Percentiles rank a stretch among this genome's conserved stretches.
Evolutionary conservation across 495 filamentous ascomycete species (phyloP).

Genomic region (Trichocladium antarcticum): DNA sequence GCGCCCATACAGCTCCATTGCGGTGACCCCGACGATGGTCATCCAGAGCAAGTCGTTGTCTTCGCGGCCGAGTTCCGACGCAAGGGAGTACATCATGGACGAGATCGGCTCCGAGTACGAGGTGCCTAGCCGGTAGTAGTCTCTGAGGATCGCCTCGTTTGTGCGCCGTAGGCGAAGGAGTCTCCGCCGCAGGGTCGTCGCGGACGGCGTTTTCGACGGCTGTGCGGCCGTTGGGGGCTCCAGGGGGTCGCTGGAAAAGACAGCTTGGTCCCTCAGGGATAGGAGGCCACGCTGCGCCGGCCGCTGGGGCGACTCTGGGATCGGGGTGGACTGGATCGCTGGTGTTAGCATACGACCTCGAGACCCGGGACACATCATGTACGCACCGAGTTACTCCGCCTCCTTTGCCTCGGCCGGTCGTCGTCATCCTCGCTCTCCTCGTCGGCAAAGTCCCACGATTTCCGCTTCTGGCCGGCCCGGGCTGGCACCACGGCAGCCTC

Average conservation of each 20-base stretch:
- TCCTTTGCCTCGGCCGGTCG: conserved; percentile 60
- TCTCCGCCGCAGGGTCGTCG: conserved; percentile 55
- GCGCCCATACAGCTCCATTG: conserved; percentile 81
- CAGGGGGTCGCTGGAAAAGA: conserved; percentile 30
- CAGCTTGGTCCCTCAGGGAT: conserved; percentile 34
- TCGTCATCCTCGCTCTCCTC: conserved; percentile 59
- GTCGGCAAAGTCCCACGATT: conserved; percentile 68
- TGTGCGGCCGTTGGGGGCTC: conserved; percentile 47
- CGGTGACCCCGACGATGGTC: conserved; percentile 82
- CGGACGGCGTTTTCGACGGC: conserved; percentile 52
- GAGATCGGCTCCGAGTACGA: conserved; percentile 94
- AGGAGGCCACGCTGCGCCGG: conserved; percentile 40
- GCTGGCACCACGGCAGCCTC: conserved; percentile 4
- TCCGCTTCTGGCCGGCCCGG: conserved; percentile 55
- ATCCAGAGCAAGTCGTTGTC: conserved; percentile 96
- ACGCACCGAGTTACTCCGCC: conserved; percentile 78
- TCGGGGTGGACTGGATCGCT: conserved; percentile 44
- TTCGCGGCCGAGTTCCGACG: conserved; percentile 88
- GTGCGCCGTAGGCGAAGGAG: conserved; percentile 64
- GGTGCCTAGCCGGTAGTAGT: conserved; percentile 75
- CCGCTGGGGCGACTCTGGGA: conserved; percentile 40
- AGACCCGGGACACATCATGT: not conserved
- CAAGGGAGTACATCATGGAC: conserved; percentile 83
- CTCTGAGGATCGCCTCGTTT: conserved; percentile 57
- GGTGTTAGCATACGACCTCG: conserved; percentile 20